phyloP scores from a whole-genome alignment of 441 rosid species.

The Pelargonium citronellum region DNA sequence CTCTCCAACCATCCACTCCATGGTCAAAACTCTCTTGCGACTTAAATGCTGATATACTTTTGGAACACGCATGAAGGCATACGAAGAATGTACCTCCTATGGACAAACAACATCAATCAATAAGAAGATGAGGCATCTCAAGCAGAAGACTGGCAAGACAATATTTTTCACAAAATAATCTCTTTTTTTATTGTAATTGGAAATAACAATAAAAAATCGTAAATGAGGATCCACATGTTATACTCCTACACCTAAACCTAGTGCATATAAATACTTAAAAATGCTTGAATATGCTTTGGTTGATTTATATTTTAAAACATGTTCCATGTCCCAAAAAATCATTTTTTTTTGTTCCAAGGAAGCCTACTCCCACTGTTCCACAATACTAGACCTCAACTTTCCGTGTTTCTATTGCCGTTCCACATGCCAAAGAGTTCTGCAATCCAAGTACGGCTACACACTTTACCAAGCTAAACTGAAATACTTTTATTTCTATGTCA shows the following conservation, averaged over 20 bases:
- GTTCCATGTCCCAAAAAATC: too few relatives aligned
- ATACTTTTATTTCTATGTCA: constrained; percentile 4
- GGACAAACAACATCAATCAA: constrained; percentile 25
- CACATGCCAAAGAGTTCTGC: not conserved
- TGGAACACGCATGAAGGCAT: constrained; percentile 62
- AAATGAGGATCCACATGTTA: not conserved
- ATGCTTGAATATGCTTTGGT: too few relatives aligned
- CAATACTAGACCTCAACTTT: too few relatives aligned
- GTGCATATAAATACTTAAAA: too few relatives aligned
- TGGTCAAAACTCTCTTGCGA: constrained; percentile 81
- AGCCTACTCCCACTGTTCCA: too few relatives aligned
- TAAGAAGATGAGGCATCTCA: constrained; percentile 22
- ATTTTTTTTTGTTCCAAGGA: too few relatives aligned
- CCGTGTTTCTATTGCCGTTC: too few relatives aligned
- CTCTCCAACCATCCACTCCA: constrained; percentile 97
- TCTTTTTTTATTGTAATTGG: too few relatives aligned
- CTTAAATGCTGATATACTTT: constrained; percentile 57
- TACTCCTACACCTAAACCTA: too few relatives aligned
- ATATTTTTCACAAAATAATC: not conserved
- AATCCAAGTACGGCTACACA: not conserved
- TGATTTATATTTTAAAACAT: too few relatives aligned
- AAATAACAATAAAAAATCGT: not conserved
- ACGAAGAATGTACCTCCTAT: constrained; percentile 76
- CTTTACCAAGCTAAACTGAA: constrained; percentile 1
- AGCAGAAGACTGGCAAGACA: constrained; percentile 3